These are phyloP conservation scores for Teunomyces panamensis DNA, from an alignment of 805 yeast species.

Conservation along the genomic window DNA sequence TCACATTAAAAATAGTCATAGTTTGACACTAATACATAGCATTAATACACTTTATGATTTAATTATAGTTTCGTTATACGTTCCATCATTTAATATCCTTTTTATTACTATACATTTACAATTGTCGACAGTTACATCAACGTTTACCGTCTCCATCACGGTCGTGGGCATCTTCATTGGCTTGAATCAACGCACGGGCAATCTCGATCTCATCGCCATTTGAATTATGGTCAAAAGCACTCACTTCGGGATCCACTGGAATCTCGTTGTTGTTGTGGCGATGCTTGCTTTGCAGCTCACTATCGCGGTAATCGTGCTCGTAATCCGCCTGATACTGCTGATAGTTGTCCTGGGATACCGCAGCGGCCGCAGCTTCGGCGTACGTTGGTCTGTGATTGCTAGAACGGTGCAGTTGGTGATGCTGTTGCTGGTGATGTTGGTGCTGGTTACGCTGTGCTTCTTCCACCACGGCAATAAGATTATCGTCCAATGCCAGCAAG, in stretches of 20 bases:
- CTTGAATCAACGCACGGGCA: slow-evolving; percentile 64
- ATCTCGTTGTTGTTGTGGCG: slow-evolving; percentile 25
- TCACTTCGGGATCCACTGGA: slow-evolving; percentile 60
- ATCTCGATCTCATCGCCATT: slow-evolving; percentile 59
- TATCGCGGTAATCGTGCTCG: slow-evolving; percentile 10
- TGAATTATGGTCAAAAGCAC: slow-evolving; percentile 37
- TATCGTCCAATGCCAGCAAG: slow-evolving; percentile 42
- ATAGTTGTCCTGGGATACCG: slow-evolving; percentile 19
- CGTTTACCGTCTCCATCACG: slow-evolving; percentile 8
- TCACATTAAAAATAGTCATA: no score
- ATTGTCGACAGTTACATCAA: no score
- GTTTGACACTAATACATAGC: neutral
- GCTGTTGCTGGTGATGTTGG: slow-evolving; percentile 14
- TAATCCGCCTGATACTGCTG: slow-evolving; percentile 16
- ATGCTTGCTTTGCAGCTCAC: slow-evolving; percentile 8
- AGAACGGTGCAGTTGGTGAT: slow-evolving; percentile 7
- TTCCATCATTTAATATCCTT: no score
- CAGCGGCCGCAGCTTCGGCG: slow-evolving; percentile 37
- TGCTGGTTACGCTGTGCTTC: slow-evolving; percentile 47
- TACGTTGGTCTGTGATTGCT: slow-evolving; percentile 15
- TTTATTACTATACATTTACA: no score
- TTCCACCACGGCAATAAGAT: slow-evolving; percentile 59
- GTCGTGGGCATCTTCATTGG: slow-evolving; percentile 40
- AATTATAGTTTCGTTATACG: no score
- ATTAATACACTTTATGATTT: neutral